A percentile compares a stretch with the other conserved stretches of the same genome.
These are phyloP conservation scores for Mimosa bimucronata DNA, from an alignment of 306 rosid genomes.

Conservation along the genomic window DNA sequence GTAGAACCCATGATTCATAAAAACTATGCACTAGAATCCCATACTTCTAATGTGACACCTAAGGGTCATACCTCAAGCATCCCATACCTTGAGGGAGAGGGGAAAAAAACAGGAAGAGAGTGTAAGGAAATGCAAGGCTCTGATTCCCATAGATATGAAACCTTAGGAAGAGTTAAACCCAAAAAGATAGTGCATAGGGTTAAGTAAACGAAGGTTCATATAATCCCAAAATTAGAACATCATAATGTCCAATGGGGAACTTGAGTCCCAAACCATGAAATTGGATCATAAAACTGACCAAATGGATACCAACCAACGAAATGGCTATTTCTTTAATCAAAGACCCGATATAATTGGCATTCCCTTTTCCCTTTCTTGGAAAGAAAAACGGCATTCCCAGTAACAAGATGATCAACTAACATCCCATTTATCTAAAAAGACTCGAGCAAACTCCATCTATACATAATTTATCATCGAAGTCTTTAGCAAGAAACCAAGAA, in stretches of 20 bases:
- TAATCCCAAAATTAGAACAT: neutral
- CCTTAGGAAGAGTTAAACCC: neutral
- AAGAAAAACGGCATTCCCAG: neutral
- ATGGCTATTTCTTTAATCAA: constrained; percentile 14
- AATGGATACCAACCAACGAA: neutral
- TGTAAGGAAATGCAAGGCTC: neutral
- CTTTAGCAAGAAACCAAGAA: neutral
- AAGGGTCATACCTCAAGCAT: neutral
- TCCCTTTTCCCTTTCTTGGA: neutral
- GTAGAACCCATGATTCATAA: neutral
- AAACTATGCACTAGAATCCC: neutral
- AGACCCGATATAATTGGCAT: neutral
- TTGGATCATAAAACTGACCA: neutral
- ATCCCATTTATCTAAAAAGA: neutral
- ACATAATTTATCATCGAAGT: neutral
- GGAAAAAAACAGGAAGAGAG: neutral
- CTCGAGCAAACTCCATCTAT: neutral
- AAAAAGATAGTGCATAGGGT: neutral
- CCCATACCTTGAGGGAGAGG: neutral
- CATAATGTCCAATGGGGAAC: neutral
- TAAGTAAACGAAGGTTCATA: neutral
- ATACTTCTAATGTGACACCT: neutral
- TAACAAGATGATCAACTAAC: constrained; percentile 32
- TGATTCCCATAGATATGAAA: neutral
- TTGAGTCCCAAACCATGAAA: neutral